Conservation (phyloP, 2,329 filamentous ascomycete species). For the Rosellinia necatrix region DNA sequence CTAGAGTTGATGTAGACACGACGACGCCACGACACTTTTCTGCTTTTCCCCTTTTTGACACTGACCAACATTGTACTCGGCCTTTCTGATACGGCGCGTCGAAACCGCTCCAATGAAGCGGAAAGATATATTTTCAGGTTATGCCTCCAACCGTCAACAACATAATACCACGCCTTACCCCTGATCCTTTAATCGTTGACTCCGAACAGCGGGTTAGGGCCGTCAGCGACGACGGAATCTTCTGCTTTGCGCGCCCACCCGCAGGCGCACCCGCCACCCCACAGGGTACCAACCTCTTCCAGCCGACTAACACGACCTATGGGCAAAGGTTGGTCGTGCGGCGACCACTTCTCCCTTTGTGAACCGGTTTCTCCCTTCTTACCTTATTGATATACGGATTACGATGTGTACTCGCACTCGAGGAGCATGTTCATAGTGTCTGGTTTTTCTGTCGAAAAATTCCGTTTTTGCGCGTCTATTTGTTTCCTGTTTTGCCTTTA, state of each 20-base stretch:
- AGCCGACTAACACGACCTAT: slow-evolving; percentile 17
- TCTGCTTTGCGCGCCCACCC: slow-evolving; percentile 5
- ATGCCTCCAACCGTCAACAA: slow-evolving; percentile 34
- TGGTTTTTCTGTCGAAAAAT: slow-evolving; percentile 34
- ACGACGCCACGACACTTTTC: slow-evolving; percentile 54
- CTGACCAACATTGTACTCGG: slow-evolving; percentile 38
- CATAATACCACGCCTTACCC: slow-evolving; percentile 35
- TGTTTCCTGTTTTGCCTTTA: slow-evolving; percentile 38
- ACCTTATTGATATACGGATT: slow-evolving; percentile 28
- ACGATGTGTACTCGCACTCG: slow-evolving; percentile 29
- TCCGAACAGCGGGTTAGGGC: slow-evolving; percentile 1
- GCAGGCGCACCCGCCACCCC: slow-evolving; percentile 4
- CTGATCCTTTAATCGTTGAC: slow-evolving; percentile 22
- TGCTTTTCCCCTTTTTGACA: slow-evolving; percentile 38
- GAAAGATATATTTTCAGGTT: slow-evolving; percentile 33
- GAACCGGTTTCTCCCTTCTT: slow-evolving; percentile 30
- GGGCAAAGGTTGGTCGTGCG: slow-evolving; percentile 11
- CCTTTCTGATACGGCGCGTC: slow-evolving; percentile 32
- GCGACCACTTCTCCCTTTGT: slow-evolving; percentile 25
- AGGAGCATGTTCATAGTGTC: slow-evolving; percentile 41
- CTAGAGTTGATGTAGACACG: slow-evolving; percentile 48
- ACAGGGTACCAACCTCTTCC: not conserved
- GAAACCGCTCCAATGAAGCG: slow-evolving; percentile 29
- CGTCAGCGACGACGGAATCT: slow-evolving; percentile 11
- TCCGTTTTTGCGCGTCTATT: slow-evolving; percentile 32